Evolutionary conservation across 2,329 filamentous ascomycete genomes (phyloP), one percentile per base, ranked within the genome.

Genomic region (Ambrosiella beaveri): DNA sequence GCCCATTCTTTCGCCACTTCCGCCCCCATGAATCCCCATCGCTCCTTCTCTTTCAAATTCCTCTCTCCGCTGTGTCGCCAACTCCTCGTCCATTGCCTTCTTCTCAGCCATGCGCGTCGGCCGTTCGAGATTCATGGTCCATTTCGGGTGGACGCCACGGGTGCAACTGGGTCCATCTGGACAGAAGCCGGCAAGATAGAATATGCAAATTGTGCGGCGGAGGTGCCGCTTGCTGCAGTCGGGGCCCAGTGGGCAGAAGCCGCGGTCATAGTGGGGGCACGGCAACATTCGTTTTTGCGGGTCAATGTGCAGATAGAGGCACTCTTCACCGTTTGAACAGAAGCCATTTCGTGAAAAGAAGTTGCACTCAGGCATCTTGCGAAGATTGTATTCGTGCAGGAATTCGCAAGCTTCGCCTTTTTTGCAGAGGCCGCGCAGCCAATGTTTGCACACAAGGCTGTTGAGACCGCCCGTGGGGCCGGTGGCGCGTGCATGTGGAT

Each of bases 391-490:
- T 72, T 97, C 93, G 76, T 98, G 93, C 54, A 97, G 76, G 66
- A 97, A 98, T 74, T 98, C 93, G 81, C 93, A 98, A 64, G 83
- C 81, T 67, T 96, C 85, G 65, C 91, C 93, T 72, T 97, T 97
- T 69, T 98, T 98, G 77, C 93, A 98, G 17, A 98, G 81, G 0
- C 90, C 91, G 63, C 94, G 87, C 66, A 97, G 82, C 84, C 93
- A 97, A 76, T 97, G 93, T 74, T 98, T 98, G 81, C 93, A 98
- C 61, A 98, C 91, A 13, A 97, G 81, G 67, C 80, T 86, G 72
- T 85, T 87, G 68, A 85, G 85, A 39, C 81, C 82, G 45, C 75
- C 70, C 12, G 69, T 66, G n/a, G 67, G 68, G 59, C 60, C 62
- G 39, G 62, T 62, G 17, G 66, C 63, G 27, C 73, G 70, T 5